phyloP scores from a whole-genome alignment of 2,329 filamentous ascomycete genomes.

The Pseudofabraea citricarpa region DNA sequence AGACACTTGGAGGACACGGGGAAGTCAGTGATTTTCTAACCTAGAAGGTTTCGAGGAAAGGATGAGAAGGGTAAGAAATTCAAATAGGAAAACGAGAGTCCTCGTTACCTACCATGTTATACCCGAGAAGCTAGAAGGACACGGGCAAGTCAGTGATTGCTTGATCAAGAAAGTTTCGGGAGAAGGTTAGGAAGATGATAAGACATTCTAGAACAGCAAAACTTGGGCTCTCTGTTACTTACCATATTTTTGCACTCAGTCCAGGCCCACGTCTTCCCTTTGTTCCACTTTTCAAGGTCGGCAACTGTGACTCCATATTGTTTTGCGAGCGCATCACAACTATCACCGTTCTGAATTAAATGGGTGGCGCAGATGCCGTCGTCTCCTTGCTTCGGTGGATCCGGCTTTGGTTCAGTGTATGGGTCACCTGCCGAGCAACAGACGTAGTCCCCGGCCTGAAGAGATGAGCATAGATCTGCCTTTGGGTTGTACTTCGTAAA shows the following conservation, averaged over 20 bases:
- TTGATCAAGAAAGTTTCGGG: too few relatives aligned
- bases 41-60: too few relatives aligned
- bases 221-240: too few relatives aligned
- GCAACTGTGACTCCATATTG: constrained; percentile 25
- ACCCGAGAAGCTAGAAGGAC: too few relatives aligned
- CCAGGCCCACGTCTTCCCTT: constrained; percentile 41
- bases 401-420: constrained; percentile 27
- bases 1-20: constrained; percentile 36
- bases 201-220: too few relatives aligned
- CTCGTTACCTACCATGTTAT: too few relatives aligned
- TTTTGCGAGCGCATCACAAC: constrained; percentile 29
- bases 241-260: constrained; percentile 30
- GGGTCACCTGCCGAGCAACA: constrained; percentile 30
- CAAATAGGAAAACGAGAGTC: too few relatives aligned
- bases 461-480: constrained; percentile 20
- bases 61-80: too few relatives aligned
- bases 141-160: too few relatives aligned
- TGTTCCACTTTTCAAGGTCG: constrained; percentile 34
- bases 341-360: constrained; percentile 27
- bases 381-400: constrained; percentile 24
- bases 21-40: too few relatives aligned
- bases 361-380: constrained; percentile 34
- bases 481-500: constrained; percentile 24
- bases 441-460: constrained; percentile 23
- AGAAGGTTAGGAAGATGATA: too few relatives aligned